phyloP scores from a whole-genome alignment of 2,329 filamentous ascomycete genomes.

The Blastomyces gilchristii region DNA sequence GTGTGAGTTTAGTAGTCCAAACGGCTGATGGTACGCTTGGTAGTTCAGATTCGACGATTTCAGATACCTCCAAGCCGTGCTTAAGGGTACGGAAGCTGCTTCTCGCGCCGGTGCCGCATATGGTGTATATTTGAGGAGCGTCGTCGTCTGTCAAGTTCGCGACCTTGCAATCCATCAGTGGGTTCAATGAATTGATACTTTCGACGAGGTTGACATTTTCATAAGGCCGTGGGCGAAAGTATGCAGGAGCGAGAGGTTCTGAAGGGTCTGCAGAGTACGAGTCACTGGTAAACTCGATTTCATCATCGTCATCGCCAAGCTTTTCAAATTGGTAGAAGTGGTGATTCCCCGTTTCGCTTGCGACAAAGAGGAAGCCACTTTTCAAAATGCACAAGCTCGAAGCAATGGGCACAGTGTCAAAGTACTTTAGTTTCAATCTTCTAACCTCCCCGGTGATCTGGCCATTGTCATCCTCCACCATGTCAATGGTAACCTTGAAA shows the following conservation, averaged over 20 bases:
- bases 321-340: slow-evolving; percentile 97
- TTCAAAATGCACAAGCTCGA: slow-evolving; percentile 85
- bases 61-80: slow-evolving; percentile 84
- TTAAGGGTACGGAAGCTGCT: slow-evolving; percentile 87
- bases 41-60: slow-evolving; percentile 89
- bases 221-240: slow-evolving; percentile 68
- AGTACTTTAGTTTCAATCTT: slow-evolving; percentile 88
- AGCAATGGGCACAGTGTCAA: slow-evolving; percentile 86
- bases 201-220: slow-evolving; percentile 80
- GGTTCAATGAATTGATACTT: slow-evolving; percentile 79
- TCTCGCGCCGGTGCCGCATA: slow-evolving; percentile 77
- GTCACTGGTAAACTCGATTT: slow-evolving; percentile 75
- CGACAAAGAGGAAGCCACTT: slow-evolving; percentile 88
- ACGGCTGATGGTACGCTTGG: slow-evolving; percentile 82
- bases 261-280: slow-evolving; percentile 66
- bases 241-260: slow-evolving; percentile 64
- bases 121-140: slow-evolving; percentile 89
- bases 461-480: slow-evolving; percentile 70
- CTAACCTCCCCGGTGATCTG: slow-evolving; percentile 71
- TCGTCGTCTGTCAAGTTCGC: slow-evolving; percentile 86
- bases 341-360: slow-evolving; percentile 85
- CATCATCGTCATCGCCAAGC: slow-evolving; percentile 87
- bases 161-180: slow-evolving; percentile 81
- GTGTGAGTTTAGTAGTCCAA: slow-evolving; percentile 85
- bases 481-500: slow-evolving; percentile 91